A percentile compares a stretch with the other conserved stretches of the same genome.
Evolutionary conservation across 1,139 yeast species (phyloP).

Genomic region (Blastobotrys capitulatus): DNA sequence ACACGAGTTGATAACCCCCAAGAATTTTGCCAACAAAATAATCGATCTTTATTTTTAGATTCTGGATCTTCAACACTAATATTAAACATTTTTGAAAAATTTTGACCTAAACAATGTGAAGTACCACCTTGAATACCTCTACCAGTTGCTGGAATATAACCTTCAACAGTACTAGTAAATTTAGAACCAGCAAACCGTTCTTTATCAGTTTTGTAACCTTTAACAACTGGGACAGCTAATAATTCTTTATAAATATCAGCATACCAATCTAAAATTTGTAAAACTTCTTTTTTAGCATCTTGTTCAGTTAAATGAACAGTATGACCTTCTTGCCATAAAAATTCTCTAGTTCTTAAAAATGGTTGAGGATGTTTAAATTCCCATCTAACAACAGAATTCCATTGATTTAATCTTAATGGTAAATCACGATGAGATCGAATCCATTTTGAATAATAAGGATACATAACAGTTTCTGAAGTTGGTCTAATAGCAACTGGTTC

Average conservation of each 20-base stretch:
- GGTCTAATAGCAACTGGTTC: slow-evolving; percentile 99
- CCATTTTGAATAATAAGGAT: slow-evolving; percentile 99
- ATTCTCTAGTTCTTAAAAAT: slow-evolving; percentile 96
- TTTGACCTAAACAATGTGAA: slow-evolving; percentile 95
- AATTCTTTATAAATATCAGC: slow-evolving; percentile 81
- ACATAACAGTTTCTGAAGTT: slow-evolving; percentile 99
- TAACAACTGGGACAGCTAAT: slow-evolving; percentile 94
- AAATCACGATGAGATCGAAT: slow-evolving; percentile 96
- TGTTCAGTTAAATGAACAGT: slow-evolving; percentile 86
- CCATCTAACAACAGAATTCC: slow-evolving; percentile 99
- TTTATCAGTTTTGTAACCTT: slow-evolving; percentile 93
- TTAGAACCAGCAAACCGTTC: slow-evolving; percentile 98
- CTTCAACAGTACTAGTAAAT: slow-evolving; percentile 93
- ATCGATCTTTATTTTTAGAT: slow-evolving; percentile 45
- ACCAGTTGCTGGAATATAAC: slow-evolving; percentile 96
- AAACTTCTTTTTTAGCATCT: slow-evolving; percentile 78
- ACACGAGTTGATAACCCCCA: slow-evolving; percentile 99
- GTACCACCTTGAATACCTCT: slow-evolving; percentile 99
- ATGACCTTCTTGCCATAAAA: slow-evolving; percentile 99
- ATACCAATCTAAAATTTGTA: slow-evolving; percentile 81
- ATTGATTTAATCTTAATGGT: slow-evolving; percentile 93
- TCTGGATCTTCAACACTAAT: slow-evolving; percentile 93
- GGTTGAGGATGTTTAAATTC: slow-evolving; percentile 99
- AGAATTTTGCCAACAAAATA: slow-evolving; percentile 91
- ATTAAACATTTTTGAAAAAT: slow-evolving; percentile 98